These are phyloP conservation scores for Euptelea pleiosperma DNA, from an alignment of 164 flowering plant species.

Conservation along the genomic window DNA sequence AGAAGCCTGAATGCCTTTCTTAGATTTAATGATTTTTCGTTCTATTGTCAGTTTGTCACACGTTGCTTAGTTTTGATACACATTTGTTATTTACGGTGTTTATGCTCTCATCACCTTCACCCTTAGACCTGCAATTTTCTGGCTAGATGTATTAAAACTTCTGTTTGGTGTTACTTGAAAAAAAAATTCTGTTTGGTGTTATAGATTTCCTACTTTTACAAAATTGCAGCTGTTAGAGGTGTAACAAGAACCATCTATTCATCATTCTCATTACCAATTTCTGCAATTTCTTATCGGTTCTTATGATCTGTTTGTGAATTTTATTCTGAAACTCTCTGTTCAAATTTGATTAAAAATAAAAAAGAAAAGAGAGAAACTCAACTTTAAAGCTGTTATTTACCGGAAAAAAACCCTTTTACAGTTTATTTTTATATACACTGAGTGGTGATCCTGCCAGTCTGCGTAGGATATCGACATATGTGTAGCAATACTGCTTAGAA, in stretches of 20 bases:
- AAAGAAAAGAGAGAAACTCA: not conserved
- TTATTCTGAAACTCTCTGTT: not conserved
- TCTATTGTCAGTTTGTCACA: too few relatives aligned
- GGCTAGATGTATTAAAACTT: not conserved
- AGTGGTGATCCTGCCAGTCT: not conserved
- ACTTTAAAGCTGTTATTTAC: too few relatives aligned
- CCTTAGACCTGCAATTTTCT: not conserved
- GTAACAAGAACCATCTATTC: not conserved
- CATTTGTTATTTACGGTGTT: not conserved
- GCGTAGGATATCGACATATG: too few relatives aligned
- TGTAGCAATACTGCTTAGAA: not conserved
- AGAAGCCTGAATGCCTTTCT: too few relatives aligned
- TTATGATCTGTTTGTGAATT: not conserved
- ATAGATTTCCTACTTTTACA: not conserved
- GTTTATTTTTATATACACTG: conserved; percentile 4
- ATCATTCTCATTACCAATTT: not conserved
- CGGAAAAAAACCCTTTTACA: too few relatives aligned
- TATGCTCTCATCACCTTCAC: not conserved
- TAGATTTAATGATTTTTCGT: too few relatives aligned
- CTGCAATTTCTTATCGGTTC: not conserved
- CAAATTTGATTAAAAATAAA: conserved; percentile 2
- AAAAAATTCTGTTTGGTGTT: not conserved
- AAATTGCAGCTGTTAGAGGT: not conserved
- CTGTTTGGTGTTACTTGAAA: not conserved
- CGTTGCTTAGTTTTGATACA: too few relatives aligned